Evolutionary conservation across 1,284 basidiomycete species (phyloP).

Genomic region (Trametes sp.): DNA sequence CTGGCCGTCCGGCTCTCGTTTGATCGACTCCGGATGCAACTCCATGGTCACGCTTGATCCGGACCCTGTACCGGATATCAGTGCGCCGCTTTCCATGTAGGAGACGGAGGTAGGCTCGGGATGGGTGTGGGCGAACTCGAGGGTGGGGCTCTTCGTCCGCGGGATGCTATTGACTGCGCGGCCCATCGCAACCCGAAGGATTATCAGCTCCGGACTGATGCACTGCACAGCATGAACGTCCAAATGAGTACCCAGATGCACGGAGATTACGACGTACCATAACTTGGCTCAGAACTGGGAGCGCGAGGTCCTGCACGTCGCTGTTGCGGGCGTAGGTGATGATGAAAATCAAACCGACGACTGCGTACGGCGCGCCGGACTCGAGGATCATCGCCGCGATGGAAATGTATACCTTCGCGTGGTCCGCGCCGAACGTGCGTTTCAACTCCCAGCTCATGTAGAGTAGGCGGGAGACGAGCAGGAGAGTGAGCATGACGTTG

Average conservation of each 20-base stretch:
- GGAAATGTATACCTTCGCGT: conserved; percentile 35
- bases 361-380: conserved; percentile 41
- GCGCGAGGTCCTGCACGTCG: conserved; percentile 31
- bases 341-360: conserved; percentile 41
- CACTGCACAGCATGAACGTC: conserved; percentile 13
- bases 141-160: no score
- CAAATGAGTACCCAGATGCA: not conserved
- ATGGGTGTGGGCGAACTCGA: no score
- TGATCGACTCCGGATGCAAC: no score
- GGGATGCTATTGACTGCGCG: conserved; percentile 12
- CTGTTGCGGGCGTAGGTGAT: conserved; percentile 38
- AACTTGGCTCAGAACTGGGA: conserved; percentile 34
- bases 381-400: conserved; percentile 45
- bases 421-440: conserved; percentile 37
- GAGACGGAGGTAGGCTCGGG: no score
- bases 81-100: no score
- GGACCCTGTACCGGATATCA: no score
- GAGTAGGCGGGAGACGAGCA: conserved; percentile 47
- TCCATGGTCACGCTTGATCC: no score
- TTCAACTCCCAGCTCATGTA: conserved; percentile 39
- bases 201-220: conserved; percentile 28
- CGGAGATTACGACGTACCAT: conserved; percentile 7
- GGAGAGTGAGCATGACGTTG: conserved; percentile 47
- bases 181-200: conserved; percentile 25
- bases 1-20: no score